Evolutionary conservation across 345 rosid genomes (phyloP).

Genomic region (Eucalyptus tenuipes): DNA sequence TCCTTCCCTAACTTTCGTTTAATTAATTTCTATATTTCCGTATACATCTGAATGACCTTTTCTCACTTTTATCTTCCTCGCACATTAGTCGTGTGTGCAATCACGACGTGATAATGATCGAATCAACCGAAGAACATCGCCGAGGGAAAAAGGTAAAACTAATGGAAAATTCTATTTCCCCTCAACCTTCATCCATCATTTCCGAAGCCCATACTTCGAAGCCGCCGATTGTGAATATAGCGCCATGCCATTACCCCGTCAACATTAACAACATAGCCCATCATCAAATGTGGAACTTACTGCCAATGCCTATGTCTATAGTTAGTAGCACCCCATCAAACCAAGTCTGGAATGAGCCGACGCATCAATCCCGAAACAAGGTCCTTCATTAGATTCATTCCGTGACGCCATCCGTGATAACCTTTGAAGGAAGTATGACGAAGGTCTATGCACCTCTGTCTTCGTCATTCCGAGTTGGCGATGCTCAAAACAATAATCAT

Average conservation of each 20-base stretch:
- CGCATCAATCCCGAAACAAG: neutral
- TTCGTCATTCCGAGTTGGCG: neutral
- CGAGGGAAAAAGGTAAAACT: neutral
- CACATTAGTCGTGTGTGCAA: neutral
- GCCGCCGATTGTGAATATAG: neutral
- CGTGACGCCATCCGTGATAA: neutral
- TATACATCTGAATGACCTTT: neutral
- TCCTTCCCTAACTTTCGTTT: neutral
- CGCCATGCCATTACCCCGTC: accelerated
- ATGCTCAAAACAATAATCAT: neutral
- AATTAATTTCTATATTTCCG: neutral
- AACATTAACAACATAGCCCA: neutral
- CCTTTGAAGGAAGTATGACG: neutral
- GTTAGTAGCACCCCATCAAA: neutral
- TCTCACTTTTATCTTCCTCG: neutral
- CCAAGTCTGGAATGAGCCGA: neutral
- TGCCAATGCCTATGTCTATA: neutral
- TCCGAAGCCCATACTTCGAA: neutral
- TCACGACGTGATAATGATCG: neutral
- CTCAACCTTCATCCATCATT: neutral
- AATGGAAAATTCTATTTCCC: neutral
- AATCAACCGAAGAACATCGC: neutral
- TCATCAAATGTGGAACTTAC: neutral
- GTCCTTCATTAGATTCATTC: accelerated
- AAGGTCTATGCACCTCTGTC: neutral